Percentiles rank a stretch among this genome's conserved stretches.
Conservation (phyloP, 257 asterid genomes). For the Thymus mandschuricus region DNA sequence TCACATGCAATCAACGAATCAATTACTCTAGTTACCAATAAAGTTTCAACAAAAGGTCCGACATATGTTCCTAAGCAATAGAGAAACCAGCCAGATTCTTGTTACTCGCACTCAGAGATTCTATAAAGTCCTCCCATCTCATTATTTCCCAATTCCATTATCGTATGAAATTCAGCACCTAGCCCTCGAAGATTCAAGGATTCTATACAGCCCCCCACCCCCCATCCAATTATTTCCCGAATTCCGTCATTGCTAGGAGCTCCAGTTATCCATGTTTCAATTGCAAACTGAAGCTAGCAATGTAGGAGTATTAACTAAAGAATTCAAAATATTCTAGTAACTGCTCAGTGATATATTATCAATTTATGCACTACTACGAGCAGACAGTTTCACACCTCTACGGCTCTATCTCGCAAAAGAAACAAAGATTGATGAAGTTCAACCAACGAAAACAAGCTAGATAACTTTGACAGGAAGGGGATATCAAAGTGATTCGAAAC, state of each 20-base stretch:
- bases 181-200: neutral
- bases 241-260: neutral
- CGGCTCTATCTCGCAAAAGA: neutral
- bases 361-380: neutral
- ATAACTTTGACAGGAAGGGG: conserved; percentile 89
- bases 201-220: neutral
- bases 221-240: neutral
- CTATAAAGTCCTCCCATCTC: too few relatives aligned
- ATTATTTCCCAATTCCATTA: too few relatives aligned
- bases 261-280: neutral
- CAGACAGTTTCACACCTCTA: neutral
- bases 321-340: conserved; percentile 1
- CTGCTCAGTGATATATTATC: neutral
- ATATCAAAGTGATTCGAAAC: conserved; percentile 88
- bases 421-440: conserved; percentile 6
- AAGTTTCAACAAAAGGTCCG: conserved; percentile 12
- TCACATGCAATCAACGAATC: neutral
- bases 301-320: neutral
- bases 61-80: neutral
- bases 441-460: conserved; percentile 12
- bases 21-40: neutral
- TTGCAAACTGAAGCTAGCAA: conserved; percentile 15
- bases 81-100: neutral
- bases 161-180: neutral
- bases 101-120: neutral